Base-by-base conservation (phyloP, 1,284 basidiomycete species). In the Hymenochaete sp. region DNA sequence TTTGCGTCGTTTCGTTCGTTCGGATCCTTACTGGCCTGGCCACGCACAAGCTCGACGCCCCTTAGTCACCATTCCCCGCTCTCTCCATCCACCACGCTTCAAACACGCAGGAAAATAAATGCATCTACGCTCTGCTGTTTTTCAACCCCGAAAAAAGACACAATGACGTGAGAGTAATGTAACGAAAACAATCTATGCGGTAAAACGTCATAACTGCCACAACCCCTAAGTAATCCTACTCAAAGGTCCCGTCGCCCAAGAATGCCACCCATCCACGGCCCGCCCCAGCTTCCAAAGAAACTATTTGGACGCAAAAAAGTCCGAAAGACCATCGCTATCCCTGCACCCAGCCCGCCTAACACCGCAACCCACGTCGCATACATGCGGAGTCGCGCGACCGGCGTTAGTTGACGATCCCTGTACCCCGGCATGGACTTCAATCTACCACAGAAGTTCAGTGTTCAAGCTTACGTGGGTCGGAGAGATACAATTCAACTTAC, bases 401-500 rank as follows among this genome's bases (percentile, higher is more conserved):
- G 68, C 47, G 79, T 75, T 66, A 85, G 61, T 27, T 81, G 77
- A 41, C 84, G 80, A 54, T 88, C 85, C 47, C 71, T 72, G 27
- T 84, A 82, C 19, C 86, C 86, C 49, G 85, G 86, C 57, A 88
- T 82, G 24, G 85, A 47, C 75, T 42, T 72, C 37, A 47, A 67
- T 56, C 77, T 69, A 43, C 79, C 81, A 57, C 52, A 52, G 38
- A 37, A 45, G 38, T 47, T 31, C 53, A 48, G 52, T 60, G 52
- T 56, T 39, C 41, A 39, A 44, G 48, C 36, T 43, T 19, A 28
- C 14, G 28, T 31, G 10, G 9, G 21, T 42, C 32, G 42, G 33
- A 66, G 35, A 39, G 44, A 26, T 28, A 44, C 45, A 32, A 40
- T 43, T 52, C 46, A 43, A 67, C 86, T 59, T 62, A 91, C 88